These are phyloP conservation scores for Oryza longistaminata DNA, from an alignment of 176 grass and related monocot genomes.

Conservation along the genomic window DNA sequence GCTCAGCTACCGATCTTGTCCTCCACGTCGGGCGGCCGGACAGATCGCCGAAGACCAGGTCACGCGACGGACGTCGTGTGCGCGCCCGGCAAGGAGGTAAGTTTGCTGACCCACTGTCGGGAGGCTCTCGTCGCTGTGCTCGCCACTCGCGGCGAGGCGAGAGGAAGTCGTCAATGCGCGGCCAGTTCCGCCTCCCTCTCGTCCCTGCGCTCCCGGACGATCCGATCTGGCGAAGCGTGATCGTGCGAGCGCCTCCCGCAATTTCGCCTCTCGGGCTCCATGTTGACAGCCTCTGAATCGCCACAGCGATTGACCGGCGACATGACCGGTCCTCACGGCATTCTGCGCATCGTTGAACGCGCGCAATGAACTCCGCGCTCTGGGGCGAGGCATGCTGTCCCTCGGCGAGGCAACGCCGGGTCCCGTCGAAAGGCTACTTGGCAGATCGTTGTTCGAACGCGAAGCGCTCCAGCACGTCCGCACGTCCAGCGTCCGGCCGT, in stretches of 20 bases:
- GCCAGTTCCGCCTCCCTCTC: slow-evolving; percentile 1
- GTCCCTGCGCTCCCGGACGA: slow-evolving; percentile 40
- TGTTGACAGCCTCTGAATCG: slow-evolving; percentile 48
- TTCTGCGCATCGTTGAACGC: slow-evolving; percentile 47
- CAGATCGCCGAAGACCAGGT: slow-evolving; percentile 78
- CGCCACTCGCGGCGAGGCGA: slow-evolving; percentile 43
- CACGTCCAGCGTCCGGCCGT: slow-evolving; percentile 43
- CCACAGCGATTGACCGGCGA: slow-evolving; percentile 50
- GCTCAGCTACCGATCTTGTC: slow-evolving; percentile 52
- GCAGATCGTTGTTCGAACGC: slow-evolving; percentile 74
- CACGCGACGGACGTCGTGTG: slow-evolving; percentile 67
- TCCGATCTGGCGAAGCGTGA: slow-evolving; percentile 47
- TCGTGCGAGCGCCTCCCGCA: slow-evolving; percentile 39
- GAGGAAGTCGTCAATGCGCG: slow-evolving; percentile 47
- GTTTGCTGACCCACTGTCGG: slow-evolving; percentile 61
- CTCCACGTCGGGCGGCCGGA: slow-evolving; percentile 50
- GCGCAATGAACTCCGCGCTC: slow-evolving; percentile 44
- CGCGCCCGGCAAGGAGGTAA: slow-evolving; percentile 68
- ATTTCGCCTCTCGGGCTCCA: slow-evolving; percentile 48
- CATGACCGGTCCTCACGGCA: slow-evolving; percentile 43
- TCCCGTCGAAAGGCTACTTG: slow-evolving; percentile 62
- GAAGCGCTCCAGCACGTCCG: slow-evolving; percentile 69
- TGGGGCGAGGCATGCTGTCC: neutral
- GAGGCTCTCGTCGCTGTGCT: slow-evolving; percentile 54
- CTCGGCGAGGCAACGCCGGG: slow-evolving; percentile 49